Evolutionary conservation across 2,329 filamentous ascomycete species (phyloP).

Genomic region (Domatiomyces globalis): DNA sequence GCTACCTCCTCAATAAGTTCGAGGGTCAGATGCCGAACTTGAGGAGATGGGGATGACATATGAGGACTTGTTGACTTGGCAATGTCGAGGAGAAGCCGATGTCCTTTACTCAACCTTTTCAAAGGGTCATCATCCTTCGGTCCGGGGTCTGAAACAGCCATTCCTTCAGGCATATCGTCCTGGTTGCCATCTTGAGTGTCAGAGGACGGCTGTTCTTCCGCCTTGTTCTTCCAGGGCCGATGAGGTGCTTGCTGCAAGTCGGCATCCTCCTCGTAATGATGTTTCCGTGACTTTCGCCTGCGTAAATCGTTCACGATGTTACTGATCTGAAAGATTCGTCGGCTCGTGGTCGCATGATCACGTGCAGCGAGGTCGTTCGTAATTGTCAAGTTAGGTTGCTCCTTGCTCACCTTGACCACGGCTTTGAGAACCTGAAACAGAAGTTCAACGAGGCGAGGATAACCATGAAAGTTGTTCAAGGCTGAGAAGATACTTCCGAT

Average conservation of each 20-base stretch:
- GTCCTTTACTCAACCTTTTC: constrained; percentile 51
- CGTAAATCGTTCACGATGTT: constrained; percentile 24
- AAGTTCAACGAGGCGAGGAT: constrained; percentile 68
- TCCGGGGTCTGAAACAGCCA: constrained; percentile 5
- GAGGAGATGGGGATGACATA: constrained; percentile 68
- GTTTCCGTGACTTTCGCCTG: constrained; percentile 21
- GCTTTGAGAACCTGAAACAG: constrained; percentile 72
- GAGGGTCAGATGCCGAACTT: constrained; percentile 64
- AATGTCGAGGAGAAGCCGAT: constrained; percentile 68
- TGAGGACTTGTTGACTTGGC: constrained; percentile 77
- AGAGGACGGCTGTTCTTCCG: constrained; percentile 10
- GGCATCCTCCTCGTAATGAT: constrained; percentile 16
- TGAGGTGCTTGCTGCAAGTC: constrained; percentile 15
- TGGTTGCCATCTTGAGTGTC: neutral
- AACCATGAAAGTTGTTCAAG: constrained; percentile 90
- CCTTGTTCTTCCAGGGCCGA: constrained; percentile 19
- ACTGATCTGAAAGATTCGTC: constrained; percentile 13
- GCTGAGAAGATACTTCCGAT: constrained; percentile 83
- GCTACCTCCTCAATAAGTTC: constrained; percentile 60
- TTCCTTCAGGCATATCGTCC: no score
- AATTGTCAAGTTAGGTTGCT: constrained; percentile 24
- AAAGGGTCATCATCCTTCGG: constrained; percentile 25
- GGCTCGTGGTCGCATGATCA: constrained; percentile 15
- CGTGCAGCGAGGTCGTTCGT: constrained; percentile 22
- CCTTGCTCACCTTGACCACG: constrained; percentile 68